phyloP scores from a whole-genome alignment of 2,329 filamentous ascomycete species.

The Exophiala oligosperma region DNA sequence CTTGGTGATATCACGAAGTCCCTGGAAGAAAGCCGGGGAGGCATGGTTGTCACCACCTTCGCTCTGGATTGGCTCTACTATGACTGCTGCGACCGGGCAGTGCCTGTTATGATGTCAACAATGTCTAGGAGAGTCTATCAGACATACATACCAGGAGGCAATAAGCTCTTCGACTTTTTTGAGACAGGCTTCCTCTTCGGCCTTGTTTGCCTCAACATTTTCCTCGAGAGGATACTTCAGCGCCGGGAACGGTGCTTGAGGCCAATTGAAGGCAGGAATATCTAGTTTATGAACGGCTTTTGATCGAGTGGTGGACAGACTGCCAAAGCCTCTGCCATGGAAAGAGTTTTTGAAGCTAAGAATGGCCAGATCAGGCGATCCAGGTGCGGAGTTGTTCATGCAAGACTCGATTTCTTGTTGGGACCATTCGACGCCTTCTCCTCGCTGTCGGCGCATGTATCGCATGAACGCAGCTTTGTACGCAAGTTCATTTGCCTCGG shows the following conservation, averaged over 20 bases:
- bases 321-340: conserved; percentile 88
- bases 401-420: conserved; percentile 69
- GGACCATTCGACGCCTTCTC: conserved; percentile 78
- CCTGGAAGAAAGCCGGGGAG: conserved; percentile 80
- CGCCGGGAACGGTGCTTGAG: conserved; percentile 79
- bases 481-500: conserved; percentile 89
- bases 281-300: conserved; percentile 95
- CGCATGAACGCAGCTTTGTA: conserved; percentile 98
- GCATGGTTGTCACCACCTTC: conserved; percentile 96
- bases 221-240: conserved; percentile 86
- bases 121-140: neutral
- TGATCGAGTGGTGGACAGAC: conserved; percentile 82
- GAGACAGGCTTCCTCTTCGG: conserved; percentile 76
- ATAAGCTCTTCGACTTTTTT: conserved; percentile 82
- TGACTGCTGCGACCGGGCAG: conserved; percentile 74
- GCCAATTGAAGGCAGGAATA: conserved; percentile 94
- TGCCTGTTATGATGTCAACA: conserved; percentile 61
- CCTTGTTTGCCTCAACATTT: conserved; percentile 76
- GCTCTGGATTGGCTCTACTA: conserved; percentile 89
- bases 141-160: conserved; percentile 31
- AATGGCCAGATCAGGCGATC: conserved; percentile 77
- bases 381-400: conserved; percentile 81
- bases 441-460: conserved; percentile 76
- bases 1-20: conserved; percentile 75
- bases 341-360: conserved; percentile 86